A percentile compares a stretch with the other conserved stretches of the same genome.
Conservation (phyloP, 805 yeast genomes). For the Yarrowia deformans region DNA sequence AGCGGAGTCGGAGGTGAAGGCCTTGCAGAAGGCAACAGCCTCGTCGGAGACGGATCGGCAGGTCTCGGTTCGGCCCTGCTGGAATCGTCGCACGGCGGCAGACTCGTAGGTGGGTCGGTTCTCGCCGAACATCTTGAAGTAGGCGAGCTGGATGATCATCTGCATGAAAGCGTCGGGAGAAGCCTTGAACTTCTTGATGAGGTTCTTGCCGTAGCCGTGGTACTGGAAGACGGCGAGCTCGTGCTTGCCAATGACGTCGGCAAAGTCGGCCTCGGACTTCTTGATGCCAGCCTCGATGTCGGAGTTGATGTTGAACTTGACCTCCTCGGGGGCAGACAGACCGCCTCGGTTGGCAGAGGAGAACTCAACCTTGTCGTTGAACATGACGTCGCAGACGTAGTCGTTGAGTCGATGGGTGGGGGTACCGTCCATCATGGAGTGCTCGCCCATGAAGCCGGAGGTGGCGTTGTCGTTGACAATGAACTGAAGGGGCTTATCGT, state of each 20-base stretch:
- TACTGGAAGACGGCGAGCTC: constrained; percentile 81
- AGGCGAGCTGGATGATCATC: constrained; percentile 88
- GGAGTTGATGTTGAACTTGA: constrained; percentile 64
- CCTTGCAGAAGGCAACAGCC: constrained; percentile 70
- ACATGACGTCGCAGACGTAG: constrained; percentile 65
- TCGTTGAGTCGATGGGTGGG: constrained; percentile 91
- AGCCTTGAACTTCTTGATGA: constrained; percentile 80
- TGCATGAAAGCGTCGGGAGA: constrained; percentile 96
- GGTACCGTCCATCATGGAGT: constrained; percentile 97
- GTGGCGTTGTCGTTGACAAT: constrained; percentile 81
- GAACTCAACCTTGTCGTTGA: constrained; percentile 56
- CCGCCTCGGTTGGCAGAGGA: constrained; percentile 43
- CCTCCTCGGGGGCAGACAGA: constrained; percentile 50
- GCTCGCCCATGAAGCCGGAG: constrained; percentile 95
- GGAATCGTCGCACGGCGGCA: constrained; percentile 89
- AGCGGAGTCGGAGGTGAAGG: constrained; percentile 68
- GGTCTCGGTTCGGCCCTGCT: constrained; percentile 93
- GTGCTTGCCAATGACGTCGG: constrained; percentile 65
- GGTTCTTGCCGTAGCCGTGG: constrained; percentile 83
- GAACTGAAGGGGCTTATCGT: constrained; percentile 89
- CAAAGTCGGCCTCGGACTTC: constrained; percentile 64
- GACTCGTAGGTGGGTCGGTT: constrained; percentile 93
- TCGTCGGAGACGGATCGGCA: constrained; percentile 83
- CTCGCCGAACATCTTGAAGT: constrained; percentile 80
- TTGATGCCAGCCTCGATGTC: constrained; percentile 59